A percentile compares a stretch with the other conserved stretches of the same genome.
Evolutionary conservation across 176 grass and related monocot genomes (phyloP).

Genomic region (Carex kokanica): DNA sequence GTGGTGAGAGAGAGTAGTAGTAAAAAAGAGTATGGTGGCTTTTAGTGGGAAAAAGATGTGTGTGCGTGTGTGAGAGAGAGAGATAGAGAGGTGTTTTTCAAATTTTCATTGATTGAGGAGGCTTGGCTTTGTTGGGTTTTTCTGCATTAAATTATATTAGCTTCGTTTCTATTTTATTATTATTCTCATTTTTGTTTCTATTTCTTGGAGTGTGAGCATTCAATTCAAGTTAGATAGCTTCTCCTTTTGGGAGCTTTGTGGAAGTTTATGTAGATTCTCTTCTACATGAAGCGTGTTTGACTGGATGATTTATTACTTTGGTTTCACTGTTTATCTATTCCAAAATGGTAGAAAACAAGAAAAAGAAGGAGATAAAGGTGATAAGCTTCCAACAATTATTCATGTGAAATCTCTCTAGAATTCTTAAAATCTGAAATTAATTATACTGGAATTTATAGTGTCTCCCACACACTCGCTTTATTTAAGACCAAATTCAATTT

Average conservation of each 20-base stretch:
- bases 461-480: too few relatives aligned
- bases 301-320: constrained; percentile 80
- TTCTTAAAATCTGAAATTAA: neutral
- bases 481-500: too few relatives aligned
- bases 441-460: neutral
- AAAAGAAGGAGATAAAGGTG: neutral
- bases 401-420: neutral
- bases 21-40: constrained; percentile 10
- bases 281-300: constrained; percentile 97
- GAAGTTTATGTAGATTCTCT: constrained; percentile 86
- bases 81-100: neutral
- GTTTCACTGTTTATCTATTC: constrained; percentile 9
- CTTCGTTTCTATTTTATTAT: neutral
- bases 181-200: neutral
- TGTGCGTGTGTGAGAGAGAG: too few relatives aligned
- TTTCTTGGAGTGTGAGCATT: neutral
- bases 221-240: constrained; percentile 27
- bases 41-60: constrained; percentile 31
- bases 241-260: constrained; percentile 35
- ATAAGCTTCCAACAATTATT: neutral
- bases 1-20: neutral
- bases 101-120: neutral
- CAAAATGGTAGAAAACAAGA: neutral
- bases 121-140: neutral
- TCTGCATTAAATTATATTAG: neutral